A percentile compares a stretch with the other conserved stretches of the same genome.
These are phyloP conservation scores for Dactylellina drechsleri DNA, from an alignment of 2,329 filamentous ascomycete genomes.

Conservation along the genomic window DNA sequence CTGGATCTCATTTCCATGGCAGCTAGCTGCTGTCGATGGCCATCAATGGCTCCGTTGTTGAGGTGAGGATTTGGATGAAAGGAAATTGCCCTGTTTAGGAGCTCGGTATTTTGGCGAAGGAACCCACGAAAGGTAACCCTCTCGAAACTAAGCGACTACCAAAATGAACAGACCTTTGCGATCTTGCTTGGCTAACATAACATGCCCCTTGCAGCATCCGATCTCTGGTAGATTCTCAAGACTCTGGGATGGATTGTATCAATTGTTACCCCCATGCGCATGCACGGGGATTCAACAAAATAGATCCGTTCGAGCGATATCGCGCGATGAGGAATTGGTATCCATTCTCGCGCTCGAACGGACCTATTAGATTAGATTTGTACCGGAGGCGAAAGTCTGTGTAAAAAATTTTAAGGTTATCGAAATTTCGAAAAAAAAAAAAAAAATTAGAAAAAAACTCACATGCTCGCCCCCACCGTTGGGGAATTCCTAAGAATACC, in stretches of 20 bases:
- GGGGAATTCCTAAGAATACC: too few relatives aligned
- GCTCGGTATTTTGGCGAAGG: too few relatives aligned
- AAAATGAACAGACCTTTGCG: too few relatives aligned
- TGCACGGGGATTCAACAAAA: constrained; percentile 25
- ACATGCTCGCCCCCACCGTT: constrained; percentile 5
- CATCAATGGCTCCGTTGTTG: too few relatives aligned
- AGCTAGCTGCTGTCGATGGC: too few relatives aligned
- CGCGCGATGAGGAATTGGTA: not conserved
- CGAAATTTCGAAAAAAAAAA: not conserved
- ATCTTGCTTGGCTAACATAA: too few relatives aligned
- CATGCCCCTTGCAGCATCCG: constrained; percentile 11
- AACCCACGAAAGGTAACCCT: too few relatives aligned
- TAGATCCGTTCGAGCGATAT: not conserved
- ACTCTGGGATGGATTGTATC: not conserved
- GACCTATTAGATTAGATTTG: not conserved
- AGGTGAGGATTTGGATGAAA: too few relatives aligned
- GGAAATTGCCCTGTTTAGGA: too few relatives aligned
- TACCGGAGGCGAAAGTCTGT: not conserved
- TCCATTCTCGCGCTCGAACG: not conserved
- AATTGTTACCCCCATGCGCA: too few relatives aligned
- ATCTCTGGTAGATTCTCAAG: not conserved
- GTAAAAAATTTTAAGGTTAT: constrained; percentile 18
- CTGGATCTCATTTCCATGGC: not conserved
- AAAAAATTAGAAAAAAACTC: constrained; percentile 1
- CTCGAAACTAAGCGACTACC: too few relatives aligned